Evolutionary conservation across 1,284 basidiomycete genomes (phyloP).

Genomic region (Microbotryum scabiosae): DNA sequence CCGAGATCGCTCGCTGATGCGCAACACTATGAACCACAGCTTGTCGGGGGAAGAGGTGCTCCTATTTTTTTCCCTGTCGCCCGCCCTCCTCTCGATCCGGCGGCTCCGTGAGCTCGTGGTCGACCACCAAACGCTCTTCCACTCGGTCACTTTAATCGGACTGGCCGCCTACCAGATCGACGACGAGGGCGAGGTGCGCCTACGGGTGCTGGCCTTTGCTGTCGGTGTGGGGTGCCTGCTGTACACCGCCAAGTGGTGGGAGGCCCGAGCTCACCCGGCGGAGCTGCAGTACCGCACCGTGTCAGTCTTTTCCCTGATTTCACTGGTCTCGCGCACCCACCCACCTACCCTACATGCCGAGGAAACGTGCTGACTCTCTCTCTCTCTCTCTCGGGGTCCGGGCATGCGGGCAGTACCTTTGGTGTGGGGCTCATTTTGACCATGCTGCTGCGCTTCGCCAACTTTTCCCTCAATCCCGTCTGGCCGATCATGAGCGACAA

Average conservation of each 20-base stretch:
- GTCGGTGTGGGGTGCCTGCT: constrained; percentile 33
- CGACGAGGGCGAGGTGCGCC: constrained; percentile 7
- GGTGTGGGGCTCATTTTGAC: constrained; percentile 57
- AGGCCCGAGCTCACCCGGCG: background rate
- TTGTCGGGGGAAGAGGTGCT: constrained; percentile 31
- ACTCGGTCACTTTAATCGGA: constrained; percentile 50
- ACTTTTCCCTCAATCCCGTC: constrained; percentile 74
- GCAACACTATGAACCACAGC: background rate
- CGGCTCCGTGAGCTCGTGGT: constrained; percentile 28
- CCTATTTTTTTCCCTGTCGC: constrained; percentile 49
- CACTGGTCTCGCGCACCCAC: background rate
- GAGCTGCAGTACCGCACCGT: background rate
- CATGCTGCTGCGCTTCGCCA: constrained; percentile 65
- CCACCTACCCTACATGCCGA: too few species aligned
- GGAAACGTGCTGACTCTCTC: too few species aligned
- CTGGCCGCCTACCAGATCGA: constrained; percentile 51
- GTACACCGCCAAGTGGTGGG: constrained; percentile 15
- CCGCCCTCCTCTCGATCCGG: constrained; percentile 48
- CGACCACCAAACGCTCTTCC: constrained; percentile 50
- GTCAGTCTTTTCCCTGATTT: background rate
- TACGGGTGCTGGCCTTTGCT: constrained; percentile 17
- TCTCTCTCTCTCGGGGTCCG: too few species aligned
- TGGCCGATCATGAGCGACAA: constrained; percentile 63
- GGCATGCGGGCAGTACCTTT: constrained; percentile 9
- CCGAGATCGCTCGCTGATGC: too few species aligned